phyloP scores from a whole-genome alignment of 2,329 filamentous ascomycete genomes.

The Penicillium sp. region DNA sequence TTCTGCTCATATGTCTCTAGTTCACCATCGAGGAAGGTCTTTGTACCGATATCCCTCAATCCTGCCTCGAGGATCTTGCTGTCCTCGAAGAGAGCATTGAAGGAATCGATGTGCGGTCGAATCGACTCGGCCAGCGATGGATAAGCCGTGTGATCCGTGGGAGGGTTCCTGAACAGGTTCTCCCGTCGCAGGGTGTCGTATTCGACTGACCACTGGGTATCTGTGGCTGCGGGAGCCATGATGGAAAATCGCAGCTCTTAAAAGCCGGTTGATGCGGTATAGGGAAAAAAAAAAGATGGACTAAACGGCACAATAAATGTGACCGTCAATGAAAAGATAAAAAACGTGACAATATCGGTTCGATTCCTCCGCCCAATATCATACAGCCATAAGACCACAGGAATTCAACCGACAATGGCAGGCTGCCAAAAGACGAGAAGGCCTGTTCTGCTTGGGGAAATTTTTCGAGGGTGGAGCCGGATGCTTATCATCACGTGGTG shows the following conservation, averaged over 20 bases:
- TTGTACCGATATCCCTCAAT: conserved; percentile 84
- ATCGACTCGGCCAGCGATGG: conserved; percentile 83
- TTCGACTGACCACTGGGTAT: conserved; percentile 75
- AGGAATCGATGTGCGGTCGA: conserved; percentile 88
- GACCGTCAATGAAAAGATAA: conserved; percentile 7
- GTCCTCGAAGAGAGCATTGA: conserved; percentile 81
- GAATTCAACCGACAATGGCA: conserved; percentile 25
- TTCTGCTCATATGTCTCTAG: conserved; percentile 39
- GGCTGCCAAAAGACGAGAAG: conserved; percentile 22
- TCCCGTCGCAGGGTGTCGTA: conserved; percentile 85
- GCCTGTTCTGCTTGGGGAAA: conserved; percentile 31
- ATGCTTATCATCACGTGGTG: conserved; percentile 42
- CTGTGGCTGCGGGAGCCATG: conserved; percentile 59
- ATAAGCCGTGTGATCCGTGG: conserved; percentile 82
- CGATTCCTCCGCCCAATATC: conserved; percentile 13
- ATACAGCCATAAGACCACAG: conserved; percentile 17
- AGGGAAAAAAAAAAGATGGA: conserved; percentile 9
- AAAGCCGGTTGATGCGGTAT: conserved; percentile 2
- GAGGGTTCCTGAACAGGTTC: conserved; percentile 82
- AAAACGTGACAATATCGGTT: not conserved
- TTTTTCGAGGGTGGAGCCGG: conserved; percentile 38
- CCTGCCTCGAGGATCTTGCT: conserved; percentile 72
- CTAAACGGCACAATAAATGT: conserved; percentile 2
- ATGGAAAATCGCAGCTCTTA: conserved; percentile 17
- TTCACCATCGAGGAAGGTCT: conserved; percentile 80